A percentile compares a stretch with the other conserved stretches of the same genome.
phyloP scores from a whole-genome alignment of 768 basidiomycete genomes.

The Omphalotus guepiniiformis region DNA sequence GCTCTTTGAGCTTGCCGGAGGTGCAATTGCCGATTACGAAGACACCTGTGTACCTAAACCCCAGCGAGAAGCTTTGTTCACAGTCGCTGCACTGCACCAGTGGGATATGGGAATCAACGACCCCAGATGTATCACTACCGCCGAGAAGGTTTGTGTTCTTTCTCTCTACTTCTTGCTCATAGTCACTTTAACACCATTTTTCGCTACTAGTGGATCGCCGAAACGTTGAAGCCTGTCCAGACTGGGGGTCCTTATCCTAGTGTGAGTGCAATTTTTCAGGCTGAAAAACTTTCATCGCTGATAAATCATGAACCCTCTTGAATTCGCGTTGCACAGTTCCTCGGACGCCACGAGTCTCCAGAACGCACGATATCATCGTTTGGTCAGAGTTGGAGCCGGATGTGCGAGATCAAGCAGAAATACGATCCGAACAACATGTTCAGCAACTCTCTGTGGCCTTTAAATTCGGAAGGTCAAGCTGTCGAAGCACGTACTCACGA shows the following conservation, averaged over 20 bases:
- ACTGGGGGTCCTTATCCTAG: slow-evolving; percentile 82
- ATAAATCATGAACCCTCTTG: neutral
- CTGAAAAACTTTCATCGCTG: too few species aligned
- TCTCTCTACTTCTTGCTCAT: neutral
- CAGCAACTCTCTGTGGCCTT: slow-evolving; percentile 77
- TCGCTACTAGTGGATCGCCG: slow-evolving; percentile 66
- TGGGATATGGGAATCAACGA: slow-evolving; percentile 87
- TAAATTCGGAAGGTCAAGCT: slow-evolving; percentile 49
- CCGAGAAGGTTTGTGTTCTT: slow-evolving; percentile 60
- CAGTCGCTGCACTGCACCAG: slow-evolving; percentile 86
- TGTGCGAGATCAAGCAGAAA: slow-evolving; percentile 63
- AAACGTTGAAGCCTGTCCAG: slow-evolving; percentile 65
- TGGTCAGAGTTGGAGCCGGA: slow-evolving; percentile 70
- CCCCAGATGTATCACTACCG: slow-evolving; percentile 73
- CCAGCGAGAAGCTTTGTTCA: slow-evolving; percentile 79
- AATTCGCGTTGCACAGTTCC: slow-evolving; percentile 44
- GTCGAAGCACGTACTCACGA: slow-evolving; percentile 62
- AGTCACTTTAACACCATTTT: slow-evolving; percentile 9
- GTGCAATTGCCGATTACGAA: slow-evolving; percentile 70
- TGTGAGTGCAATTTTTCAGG: slow-evolving; percentile 45
- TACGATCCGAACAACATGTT: slow-evolving; percentile 81
- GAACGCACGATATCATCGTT: slow-evolving; percentile 62
- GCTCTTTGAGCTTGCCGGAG: slow-evolving; percentile 89
- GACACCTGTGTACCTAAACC: slow-evolving; percentile 71
- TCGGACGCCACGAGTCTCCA: slow-evolving; percentile 66